Evolutionary conservation across 495 filamentous ascomycete genomes (phyloP).

Genomic region (Recurvomyces mirabilis): DNA sequence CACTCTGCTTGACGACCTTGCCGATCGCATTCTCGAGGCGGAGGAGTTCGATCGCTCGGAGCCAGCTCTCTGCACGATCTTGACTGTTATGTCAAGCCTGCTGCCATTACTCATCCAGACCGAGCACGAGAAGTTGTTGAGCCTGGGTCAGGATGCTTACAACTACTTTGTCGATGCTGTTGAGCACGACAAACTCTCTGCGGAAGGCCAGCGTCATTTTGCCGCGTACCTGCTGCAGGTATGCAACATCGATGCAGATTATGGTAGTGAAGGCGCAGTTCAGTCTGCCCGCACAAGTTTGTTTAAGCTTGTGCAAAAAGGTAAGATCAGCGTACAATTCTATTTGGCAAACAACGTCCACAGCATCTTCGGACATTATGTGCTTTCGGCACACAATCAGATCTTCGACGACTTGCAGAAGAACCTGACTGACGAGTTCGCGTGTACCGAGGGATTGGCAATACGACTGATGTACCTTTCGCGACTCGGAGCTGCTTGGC

Average conservation of each 20-base stretch:
- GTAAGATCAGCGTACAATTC: constrained; percentile 64
- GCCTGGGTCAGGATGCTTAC: constrained; percentile 53
- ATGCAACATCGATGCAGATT: constrained; percentile 51
- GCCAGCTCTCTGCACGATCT: constrained; percentile 53
- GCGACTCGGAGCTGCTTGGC: constrained; percentile 66
- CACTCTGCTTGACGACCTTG: constrained; percentile 41
- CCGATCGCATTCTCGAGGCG: constrained; percentile 47
- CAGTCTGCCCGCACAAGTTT: constrained; percentile 65
- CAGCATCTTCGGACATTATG: constrained; percentile 65
- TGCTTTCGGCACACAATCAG: constrained; percentile 66
- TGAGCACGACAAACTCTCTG: constrained; percentile 55
- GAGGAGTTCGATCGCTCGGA: constrained; percentile 67
- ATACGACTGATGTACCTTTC: constrained; percentile 66
- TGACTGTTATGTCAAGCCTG: constrained; percentile 60
- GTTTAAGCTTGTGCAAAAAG: constrained; percentile 55
- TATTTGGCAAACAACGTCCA: constrained; percentile 56
- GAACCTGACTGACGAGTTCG: constrained; percentile 57
- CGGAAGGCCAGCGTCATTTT: constrained; percentile 53
- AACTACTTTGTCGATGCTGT: too few relatives aligned
- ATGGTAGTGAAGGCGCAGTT: constrained; percentile 41
- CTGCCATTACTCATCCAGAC: constrained; percentile 50
- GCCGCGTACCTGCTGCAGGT: constrained; percentile 56
- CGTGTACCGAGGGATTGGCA: constrained; percentile 73
- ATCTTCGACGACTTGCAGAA: constrained; percentile 69
- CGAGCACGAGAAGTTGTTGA: constrained; percentile 43